Evolutionary conservation across 2,329 filamentous ascomycete genomes (phyloP), one percentile per base, ranked within the genome.

Genomic region (Alternaria infectoria): DNA sequence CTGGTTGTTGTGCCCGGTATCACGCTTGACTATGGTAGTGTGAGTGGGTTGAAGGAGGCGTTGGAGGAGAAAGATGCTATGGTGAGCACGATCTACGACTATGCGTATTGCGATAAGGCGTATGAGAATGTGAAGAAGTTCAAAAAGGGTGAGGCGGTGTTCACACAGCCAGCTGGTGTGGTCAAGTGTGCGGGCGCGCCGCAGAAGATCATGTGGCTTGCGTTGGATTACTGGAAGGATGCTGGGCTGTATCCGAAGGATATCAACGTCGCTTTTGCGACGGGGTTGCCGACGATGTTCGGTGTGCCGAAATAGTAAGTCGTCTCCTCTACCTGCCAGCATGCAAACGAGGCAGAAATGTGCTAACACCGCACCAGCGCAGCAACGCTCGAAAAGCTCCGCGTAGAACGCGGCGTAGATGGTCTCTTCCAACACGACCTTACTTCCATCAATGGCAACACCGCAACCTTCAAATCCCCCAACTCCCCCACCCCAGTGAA

Each of bases 1-100:
- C 83, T 91, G 2, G 83, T 91, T 32, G 88, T 91, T 0, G 88
- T 79, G 0, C 88, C 89, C 0, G 77, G 77, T 21, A 75, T 80
- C 61, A 69, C 69, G 8, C 65, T 79, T n/a, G 74, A 80, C 43
- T 67, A 66, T 7, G 64, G 57, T 12, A 77, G 71, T 36, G 71
- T 80, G 43, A 71, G 74, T 26, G 77, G 77, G 13, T 57, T 80
- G 13, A 66, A 75, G 9, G 76, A 81, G 59, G 79, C 79, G n/a
- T 67, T 81, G 2, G 74, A 73, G 19, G 69, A 81, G 49, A 69
- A 73, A 5, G 66, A 77, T n/a, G 65, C 77, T 0, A 70, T 68
- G 19, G 79, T 81, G 4, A 79, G 78, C 6, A 76, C 77, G 2
- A 80, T 79, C 61, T 81, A 81, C 63, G 73, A 72, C 45, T 81